Evolutionary conservation across 768 basidiomycete species (phyloP), one percentile per base, ranked within the genome.

Genomic region (Phylloporus sp.): DNA sequence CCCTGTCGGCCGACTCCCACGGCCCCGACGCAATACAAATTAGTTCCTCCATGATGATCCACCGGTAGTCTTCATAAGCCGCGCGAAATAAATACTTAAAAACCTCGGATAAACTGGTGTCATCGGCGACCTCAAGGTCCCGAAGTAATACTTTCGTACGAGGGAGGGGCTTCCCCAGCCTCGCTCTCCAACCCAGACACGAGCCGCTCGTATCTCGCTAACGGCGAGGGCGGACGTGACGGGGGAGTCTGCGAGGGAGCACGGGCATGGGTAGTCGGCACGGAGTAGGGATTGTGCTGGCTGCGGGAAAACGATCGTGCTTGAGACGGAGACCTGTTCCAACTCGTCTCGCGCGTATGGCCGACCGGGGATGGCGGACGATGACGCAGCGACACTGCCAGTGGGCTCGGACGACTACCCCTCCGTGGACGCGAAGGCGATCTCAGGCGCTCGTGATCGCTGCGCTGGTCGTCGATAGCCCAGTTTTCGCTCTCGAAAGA

Each of bases 101-200:
- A n/a, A n/a, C n/a, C n/a, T 28, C 27, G n/a, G 28, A 13, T 11
- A 31, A 14, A 32, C 15, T 0, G 17, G 21, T 8, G 14, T 14
- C 5, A 14, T 15, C 4, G 15, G 20, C 22, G 9, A 27, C n/a
- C 38, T 59, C 28, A 46, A 9, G 28, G 3, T 1, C 33, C 20
- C n/a, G 45, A 39, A 27, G 50, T 18, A 18, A 64, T 44, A 26
- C 61, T 68, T 39, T 66, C 64, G 35, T 66, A 66, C n/a, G 64
- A 57, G 4, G 94, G 94, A 4, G 94, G 94, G 5, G 79, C 79
- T 60, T 96, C 93, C 4, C 94, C 93, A 8, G 71, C 71, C 57
- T 87, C 84, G 28, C 78, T 86, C 62, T 88, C 89, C 62, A 86
- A 81, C n/a, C 94, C 94, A 1, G 87, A 80, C 38, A 96, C 76